Base-by-base conservation (phyloP, 2,329 filamentous ascomycete species). In the Alternaria sp. region DNA sequence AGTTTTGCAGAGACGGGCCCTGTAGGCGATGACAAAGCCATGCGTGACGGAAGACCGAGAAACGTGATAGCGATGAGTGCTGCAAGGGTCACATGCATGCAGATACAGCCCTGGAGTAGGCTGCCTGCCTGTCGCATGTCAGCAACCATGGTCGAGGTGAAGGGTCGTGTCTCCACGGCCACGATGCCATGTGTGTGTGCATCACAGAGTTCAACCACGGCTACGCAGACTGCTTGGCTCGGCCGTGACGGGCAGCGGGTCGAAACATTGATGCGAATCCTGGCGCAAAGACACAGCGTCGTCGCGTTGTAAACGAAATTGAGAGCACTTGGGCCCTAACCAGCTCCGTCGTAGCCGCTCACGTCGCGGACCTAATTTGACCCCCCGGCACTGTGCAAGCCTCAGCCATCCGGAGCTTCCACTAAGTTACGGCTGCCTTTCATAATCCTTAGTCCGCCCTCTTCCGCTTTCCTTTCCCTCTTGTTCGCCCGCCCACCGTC, bases 371-470 rank as follows among this genome's bases (percentile, higher is more conserved):
- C 62, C 67, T 60, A 71, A 69, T 70, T 66, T 69, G 64, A 52
- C 58, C 47, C 69, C 70, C 68, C 48, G 64, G 62, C 64, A 56
- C 65, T 51, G 57, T 64, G 63, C 66, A 72, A 68, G 71, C 72
- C 67, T 73, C 69, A 70, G 66, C 64, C 69, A 71, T 74, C 70
- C 73, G 71, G 63, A 69, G 59, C 68, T 70, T 74, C 67, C 71
- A 69, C 66, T 51, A 38, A 49, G 32, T 38, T 18, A 63, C 66
- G 56, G 38, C 51, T 47, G 48, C 52, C 70, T 73, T 66, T 76
- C 70, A 75, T 75, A 75, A 73, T 69, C 74, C 66, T 57, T 61
- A 64, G 53, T 56, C 68, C 65, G 66, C 62, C 62, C 65, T 61
- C 64, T 61, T 59, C 63, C 64, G 61, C 56, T 44, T 43, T 54